A percentile compares a stretch with the other conserved stretches of the same genome.
These are phyloP conservation scores for Blastosporella zonata DNA, from an alignment of 1,284 basidiomycete species.

Conservation along the genomic window DNA sequence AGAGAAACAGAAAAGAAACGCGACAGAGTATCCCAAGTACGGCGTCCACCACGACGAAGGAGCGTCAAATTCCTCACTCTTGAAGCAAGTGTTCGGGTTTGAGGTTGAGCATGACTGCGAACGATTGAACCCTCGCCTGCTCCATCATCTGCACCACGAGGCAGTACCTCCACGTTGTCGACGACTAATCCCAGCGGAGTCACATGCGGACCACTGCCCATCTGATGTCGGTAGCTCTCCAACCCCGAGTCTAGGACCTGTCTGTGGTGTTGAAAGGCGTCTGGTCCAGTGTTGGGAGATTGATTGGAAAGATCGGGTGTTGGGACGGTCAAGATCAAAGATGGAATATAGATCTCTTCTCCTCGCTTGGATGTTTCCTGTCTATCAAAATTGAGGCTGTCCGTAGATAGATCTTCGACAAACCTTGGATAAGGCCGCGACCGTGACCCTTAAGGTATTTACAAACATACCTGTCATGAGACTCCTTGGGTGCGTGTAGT, in stretches of 20 bases:
- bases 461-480: conserved; percentile 3
- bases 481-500: background rate
- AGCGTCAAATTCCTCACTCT: conserved; percentile 3
- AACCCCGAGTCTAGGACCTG: background rate
- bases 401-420: background rate
- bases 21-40: conserved; percentile 8
- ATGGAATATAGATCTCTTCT: conserved; percentile 9
- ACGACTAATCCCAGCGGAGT: conserved; percentile 5
- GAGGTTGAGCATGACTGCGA: background rate
- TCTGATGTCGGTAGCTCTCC: background rate
- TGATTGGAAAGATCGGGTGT: conserved; percentile 24
- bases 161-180: conserved; percentile 7
- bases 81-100: conserved; percentile 12
- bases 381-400: background rate
- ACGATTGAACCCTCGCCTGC: background rate
- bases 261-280: background rate
- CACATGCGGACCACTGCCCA: background rate
- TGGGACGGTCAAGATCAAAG: conserved; percentile 27
- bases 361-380: background rate
- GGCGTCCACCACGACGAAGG: conserved; percentile 7
- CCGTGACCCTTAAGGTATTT: background rate
- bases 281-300: background rate
- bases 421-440: background rate
- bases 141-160: conserved; percentile 1
- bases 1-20: conserved; percentile 2